phyloP scores from a whole-genome alignment of 352 stramenopile species.

The Discostella stelligera region DNA sequence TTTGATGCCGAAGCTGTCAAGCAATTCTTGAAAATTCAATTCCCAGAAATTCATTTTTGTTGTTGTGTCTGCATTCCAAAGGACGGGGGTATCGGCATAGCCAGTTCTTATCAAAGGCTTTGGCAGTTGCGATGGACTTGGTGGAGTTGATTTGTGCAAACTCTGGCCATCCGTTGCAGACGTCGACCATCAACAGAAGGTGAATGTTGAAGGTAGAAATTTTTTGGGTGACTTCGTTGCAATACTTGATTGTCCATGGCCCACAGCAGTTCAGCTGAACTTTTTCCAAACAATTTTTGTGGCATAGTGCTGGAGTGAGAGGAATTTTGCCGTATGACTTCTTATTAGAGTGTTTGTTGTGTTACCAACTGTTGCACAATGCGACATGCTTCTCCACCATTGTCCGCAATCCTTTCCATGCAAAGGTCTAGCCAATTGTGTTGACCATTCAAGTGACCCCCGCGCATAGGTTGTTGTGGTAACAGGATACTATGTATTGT shows the following conservation, averaged over 20 bases:
- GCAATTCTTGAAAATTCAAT: constrained; percentile 32
- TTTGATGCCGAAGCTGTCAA: constrained; percentile 26
- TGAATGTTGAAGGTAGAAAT: constrained; percentile 6
- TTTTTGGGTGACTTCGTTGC: background rate
- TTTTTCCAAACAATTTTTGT: constrained; percentile 6
- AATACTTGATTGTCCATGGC: constrained; percentile 4
- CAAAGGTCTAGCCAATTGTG: constrained; percentile 9
- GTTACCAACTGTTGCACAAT: constrained; percentile 13
- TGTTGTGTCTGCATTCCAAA: constrained; percentile 19
- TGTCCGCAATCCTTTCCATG: background rate
- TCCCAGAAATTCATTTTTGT: constrained; percentile 41
- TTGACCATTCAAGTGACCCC: constrained; percentile 7
- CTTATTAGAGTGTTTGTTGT: constrained; percentile 6
- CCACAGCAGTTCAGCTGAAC: constrained; percentile 1
- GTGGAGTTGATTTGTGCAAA: background rate
- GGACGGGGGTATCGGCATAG: constrained; percentile 30
- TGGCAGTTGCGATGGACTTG: background rate
- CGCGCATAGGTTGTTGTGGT: constrained; percentile 3
- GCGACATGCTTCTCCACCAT: constrained; percentile 4
- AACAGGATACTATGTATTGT: background rate
- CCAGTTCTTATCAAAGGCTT: constrained; percentile 31
- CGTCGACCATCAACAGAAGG: background rate
- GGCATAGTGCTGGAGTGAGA: background rate
- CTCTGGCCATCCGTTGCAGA: background rate
- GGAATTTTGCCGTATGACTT: constrained; percentile 1